Evolutionary conservation across 352 stramenopile species (phyloP).

Genomic region (Halophytophthora batemanensis): DNA sequence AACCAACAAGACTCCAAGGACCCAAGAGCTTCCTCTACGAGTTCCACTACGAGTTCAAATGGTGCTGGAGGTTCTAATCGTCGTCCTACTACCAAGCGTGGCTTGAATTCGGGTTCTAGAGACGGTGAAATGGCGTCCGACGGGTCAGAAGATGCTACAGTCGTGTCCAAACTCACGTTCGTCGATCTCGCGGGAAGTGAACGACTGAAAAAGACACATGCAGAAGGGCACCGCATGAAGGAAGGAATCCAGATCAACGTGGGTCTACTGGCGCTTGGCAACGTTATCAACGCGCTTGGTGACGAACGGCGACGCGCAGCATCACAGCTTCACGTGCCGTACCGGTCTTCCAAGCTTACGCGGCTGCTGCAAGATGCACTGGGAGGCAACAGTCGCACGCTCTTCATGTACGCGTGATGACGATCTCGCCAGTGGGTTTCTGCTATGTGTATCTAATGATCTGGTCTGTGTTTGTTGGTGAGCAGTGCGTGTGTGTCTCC

Average conservation of each 20-base stretch:
- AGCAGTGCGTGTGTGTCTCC: conserved; percentile 83
- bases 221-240: conserved; percentile 84
- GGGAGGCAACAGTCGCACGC: conserved; percentile 83
- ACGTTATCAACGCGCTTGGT: conserved; percentile 86
- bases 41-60: not conserved
- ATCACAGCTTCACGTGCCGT: conserved; percentile 65
- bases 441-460: not conserved
- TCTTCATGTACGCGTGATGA: conserved; percentile 72
- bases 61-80: conserved; percentile 13
- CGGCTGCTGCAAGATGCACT: conserved; percentile 81
- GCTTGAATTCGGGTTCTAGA: not conserved
- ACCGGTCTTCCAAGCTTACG: conserved; percentile 81
- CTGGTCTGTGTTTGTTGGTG: conserved; percentile 4
- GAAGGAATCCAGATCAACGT: conserved; percentile 90
- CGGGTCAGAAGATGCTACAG: conserved; percentile 23
- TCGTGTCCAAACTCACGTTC: conserved; percentile 84
- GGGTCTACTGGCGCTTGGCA: conserved; percentile 75
- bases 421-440: not conserved
- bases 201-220: conserved; percentile 81
- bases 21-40: not conserved
- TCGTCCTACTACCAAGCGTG: conserved; percentile 6
- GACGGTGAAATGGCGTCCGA: conserved; percentile 4
- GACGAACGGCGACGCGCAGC: conserved; percentile 55
- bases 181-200: conserved; percentile 86
- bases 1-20: conserved; percentile 19